A percentile compares a stretch with the other conserved stretches of the same genome.
These are phyloP conservation scores for Dryas octopetala DNA, from an alignment of 306 rosid genomes.

Conservation along the genomic window DNA sequence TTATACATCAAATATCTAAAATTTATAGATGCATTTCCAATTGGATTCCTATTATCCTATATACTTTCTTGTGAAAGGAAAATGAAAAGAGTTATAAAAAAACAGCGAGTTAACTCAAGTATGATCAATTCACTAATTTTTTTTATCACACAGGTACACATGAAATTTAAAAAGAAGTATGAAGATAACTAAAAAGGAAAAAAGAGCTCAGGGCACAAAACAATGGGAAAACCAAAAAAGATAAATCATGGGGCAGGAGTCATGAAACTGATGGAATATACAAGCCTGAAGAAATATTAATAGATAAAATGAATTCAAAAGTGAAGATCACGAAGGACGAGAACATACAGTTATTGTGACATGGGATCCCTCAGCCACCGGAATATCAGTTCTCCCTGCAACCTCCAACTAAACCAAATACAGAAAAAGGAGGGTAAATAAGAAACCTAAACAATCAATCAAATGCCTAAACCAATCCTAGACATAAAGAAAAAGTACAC, in stretches of 20 bases:
- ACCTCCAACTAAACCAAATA: slow-evolving; percentile 64
- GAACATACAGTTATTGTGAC: slow-evolving; percentile 67
- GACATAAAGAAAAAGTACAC: not conserved
- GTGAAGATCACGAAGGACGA: not conserved
- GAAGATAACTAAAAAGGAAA: not conserved
- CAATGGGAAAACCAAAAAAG: not conserved
- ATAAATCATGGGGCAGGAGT: not conserved
- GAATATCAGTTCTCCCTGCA: slow-evolving; percentile 89
- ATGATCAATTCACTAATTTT: no score
- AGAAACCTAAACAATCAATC: not conserved
- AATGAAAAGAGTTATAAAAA: no score
- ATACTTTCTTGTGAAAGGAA: no score
- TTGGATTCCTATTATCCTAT: no score
- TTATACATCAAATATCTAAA: no score
- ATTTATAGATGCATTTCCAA: no score
- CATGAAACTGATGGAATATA: not conserved
- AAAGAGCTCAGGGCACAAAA: not conserved
- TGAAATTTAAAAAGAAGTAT: no score
- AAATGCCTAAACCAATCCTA: slow-evolving; percentile 7
- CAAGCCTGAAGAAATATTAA: not conserved
- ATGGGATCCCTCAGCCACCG: slow-evolving; percentile 97
- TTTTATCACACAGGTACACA: no score
- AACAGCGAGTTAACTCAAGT: no score
- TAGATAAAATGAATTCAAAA: not conserved
- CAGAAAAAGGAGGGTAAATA: not conserved